phyloP scores from a whole-genome alignment of 352 stramenopile species.

The Phytophthora capsici region DNA sequence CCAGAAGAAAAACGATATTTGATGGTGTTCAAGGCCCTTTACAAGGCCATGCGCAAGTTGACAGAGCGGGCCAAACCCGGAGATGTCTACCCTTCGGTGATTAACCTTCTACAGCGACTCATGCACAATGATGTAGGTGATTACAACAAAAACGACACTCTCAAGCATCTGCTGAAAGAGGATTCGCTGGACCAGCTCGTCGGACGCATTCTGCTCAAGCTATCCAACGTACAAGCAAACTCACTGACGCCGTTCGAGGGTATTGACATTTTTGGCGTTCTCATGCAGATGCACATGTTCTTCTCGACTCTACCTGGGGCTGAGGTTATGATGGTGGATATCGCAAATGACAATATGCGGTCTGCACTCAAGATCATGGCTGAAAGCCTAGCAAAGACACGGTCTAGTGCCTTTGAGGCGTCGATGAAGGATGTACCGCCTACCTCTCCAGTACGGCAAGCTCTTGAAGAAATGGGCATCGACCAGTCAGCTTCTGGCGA shows the following conservation, averaged over 20 bases:
- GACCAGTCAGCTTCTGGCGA: conserved; percentile 27
- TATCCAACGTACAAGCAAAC: conserved; percentile 64
- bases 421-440: conserved; percentile 67
- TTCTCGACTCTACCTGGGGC: conserved; percentile 74
- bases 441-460: conserved; percentile 57
- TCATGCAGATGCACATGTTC: conserved; percentile 90
- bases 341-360: conserved; percentile 82
- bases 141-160: conserved; percentile 75
- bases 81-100: conserved; percentile 77
- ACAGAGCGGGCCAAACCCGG: conserved; percentile 67
- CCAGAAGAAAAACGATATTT: conserved; percentile 67
- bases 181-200: conserved; percentile 84
- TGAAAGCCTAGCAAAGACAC: conserved; percentile 62
- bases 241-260: conserved; percentile 73
- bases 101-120: conserved; percentile 82
- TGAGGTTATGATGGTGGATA: conserved; percentile 73
- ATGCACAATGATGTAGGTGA: conserved; percentile 81
- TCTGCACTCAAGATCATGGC: conserved; percentile 72
- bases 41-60: conserved; percentile 62
- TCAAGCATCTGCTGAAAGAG: conserved; percentile 76
- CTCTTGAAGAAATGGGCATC: conserved; percentile 51
- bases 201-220: conserved; percentile 71
- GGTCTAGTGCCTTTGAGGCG: conserved; percentile 56
- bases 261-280: conserved; percentile 81
- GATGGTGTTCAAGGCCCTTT: conserved; percentile 76